These are phyloP conservation scores for Phoma sp. DNA, from an alignment of 2,329 filamentous ascomycete genomes.

Conservation along the genomic window DNA sequence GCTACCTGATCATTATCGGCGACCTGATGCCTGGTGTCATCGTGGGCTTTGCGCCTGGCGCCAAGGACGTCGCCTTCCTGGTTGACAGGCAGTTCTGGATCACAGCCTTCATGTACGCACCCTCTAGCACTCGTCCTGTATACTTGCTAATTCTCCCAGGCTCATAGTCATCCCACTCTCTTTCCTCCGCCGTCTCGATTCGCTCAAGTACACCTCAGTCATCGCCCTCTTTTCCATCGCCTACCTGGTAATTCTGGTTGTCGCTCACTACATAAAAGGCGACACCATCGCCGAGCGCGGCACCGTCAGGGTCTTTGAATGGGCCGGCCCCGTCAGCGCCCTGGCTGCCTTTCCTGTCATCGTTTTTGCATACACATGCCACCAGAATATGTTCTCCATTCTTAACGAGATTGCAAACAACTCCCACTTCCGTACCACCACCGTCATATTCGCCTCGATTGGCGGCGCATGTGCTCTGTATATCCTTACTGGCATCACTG, in stretches of 20 bases:
- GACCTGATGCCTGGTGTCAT: conserved; percentile 97
- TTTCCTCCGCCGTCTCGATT: conserved; percentile 89
- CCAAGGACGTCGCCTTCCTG: conserved; percentile 72
- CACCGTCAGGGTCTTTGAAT: conserved; percentile 75
- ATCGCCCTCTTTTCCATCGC: conserved; percentile 91
- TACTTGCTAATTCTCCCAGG: conserved; percentile 53
- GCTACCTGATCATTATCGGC: conserved; percentile 98
- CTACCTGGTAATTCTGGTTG: conserved; percentile 89
- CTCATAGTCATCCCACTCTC: conserved; percentile 92
- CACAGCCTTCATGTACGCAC: conserved; percentile 84
- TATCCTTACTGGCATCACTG: conserved; percentile 89
- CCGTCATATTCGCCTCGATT: conserved; percentile 82
- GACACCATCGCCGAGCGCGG: conserved; percentile 78
- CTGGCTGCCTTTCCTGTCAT: conserved; percentile 91
- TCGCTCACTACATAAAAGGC: conserved; percentile 84
- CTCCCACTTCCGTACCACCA: conserved; percentile 76
- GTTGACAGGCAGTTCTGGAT: conserved; percentile 96
- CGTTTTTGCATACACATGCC: conserved; percentile 98
- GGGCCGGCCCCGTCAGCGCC: conserved; percentile 78
- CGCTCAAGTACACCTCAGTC: conserved; percentile 94
- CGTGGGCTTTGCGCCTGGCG: conserved; percentile 73
- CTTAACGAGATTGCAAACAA: conserved; percentile 92
- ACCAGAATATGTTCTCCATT: conserved; percentile 99
- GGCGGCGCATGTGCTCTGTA: conserved; percentile 88
- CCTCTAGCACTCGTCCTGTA: too few relatives aligned